phyloP scores from a whole-genome alignment of 345 rosid genomes.

The Rhodomyrtus tomentosa region DNA sequence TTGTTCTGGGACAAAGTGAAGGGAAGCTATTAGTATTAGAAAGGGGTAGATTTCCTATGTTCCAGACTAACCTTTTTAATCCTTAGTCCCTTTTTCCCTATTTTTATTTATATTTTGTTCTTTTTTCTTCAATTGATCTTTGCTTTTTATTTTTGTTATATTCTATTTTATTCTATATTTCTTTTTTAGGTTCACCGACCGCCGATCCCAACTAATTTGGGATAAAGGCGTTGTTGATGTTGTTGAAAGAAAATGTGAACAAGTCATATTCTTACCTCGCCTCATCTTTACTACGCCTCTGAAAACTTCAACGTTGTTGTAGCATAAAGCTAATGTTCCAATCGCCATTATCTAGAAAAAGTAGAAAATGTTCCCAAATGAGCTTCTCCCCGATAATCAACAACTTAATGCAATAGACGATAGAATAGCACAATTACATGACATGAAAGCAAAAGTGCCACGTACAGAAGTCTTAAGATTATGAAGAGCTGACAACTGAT shows the following conservation, averaged over 20 bases:
- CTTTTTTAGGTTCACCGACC: too few relatives aligned
- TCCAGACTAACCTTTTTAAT: too few relatives aligned
- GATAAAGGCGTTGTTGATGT: too few relatives aligned
- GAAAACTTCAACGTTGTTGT: conserved; percentile 85
- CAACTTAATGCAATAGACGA: not conserved
- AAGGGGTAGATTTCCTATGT: too few relatives aligned
- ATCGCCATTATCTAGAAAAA: conserved; percentile 81
- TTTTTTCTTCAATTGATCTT: too few relatives aligned
- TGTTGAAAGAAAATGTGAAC: not conserved
- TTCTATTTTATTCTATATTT: too few relatives aligned
- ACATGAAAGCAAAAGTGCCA: not conserved
- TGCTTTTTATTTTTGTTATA: too few relatives aligned
- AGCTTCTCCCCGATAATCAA: not conserved
- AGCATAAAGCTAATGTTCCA: conserved; percentile 90
- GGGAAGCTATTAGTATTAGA: too few relatives aligned
- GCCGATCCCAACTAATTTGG: too few relatives aligned
- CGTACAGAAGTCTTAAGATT: not conserved
- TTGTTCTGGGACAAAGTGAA: too few relatives aligned
- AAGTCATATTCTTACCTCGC: conserved; percentile 54
- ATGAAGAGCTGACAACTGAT: not conserved
- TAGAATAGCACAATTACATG: not conserved
- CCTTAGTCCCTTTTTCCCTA: too few relatives aligned
- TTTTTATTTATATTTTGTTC: too few relatives aligned
- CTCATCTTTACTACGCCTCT: conserved; percentile 94
- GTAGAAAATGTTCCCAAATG: conserved; percentile 3